phyloP scores from a whole-genome alignment of 176 grass and related monocot species.

The Ampelocalamus luodianensis region DNA sequence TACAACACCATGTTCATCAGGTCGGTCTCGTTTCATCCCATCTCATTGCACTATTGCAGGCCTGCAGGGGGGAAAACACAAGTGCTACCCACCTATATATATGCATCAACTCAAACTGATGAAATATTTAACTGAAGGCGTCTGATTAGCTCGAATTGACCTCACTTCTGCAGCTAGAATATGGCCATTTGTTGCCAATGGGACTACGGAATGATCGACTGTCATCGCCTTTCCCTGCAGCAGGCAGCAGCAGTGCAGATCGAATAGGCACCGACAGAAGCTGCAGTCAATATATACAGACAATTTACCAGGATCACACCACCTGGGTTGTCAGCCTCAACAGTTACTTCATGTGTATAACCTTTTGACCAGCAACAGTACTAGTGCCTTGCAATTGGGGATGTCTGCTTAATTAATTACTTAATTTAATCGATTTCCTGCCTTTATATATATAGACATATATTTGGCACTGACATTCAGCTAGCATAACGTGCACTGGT shows the following conservation, averaged over 20 bases:
- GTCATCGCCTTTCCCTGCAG: background rate
- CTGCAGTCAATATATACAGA: conserved; percentile 41
- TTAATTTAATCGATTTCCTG: background rate
- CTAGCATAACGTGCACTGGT: background rate
- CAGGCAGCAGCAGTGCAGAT: background rate
- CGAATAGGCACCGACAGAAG: conserved; percentile 29
- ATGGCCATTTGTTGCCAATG: background rate
- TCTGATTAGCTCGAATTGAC: background rate
- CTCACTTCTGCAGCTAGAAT: background rate
- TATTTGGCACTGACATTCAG: background rate
- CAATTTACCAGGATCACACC: background rate
- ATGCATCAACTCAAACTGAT: background rate
- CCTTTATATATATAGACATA: background rate
- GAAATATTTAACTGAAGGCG: background rate
- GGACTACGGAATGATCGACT: background rate
- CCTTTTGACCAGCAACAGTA: conserved; percentile 6
- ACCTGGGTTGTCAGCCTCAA: conserved; percentile 32
- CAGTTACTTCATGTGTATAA: background rate
- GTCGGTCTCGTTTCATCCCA: background rate
- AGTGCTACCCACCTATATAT: too few species aligned
- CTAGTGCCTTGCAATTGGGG: conserved; percentile 27
- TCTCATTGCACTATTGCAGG: background rate
- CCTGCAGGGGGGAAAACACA: too few species aligned
- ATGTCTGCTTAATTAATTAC: background rate
- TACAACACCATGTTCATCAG: conserved; percentile 3